phyloP scores from a whole-genome alignment of 768 basidiomycete species.

The Tricholoma sp. region DNA sequence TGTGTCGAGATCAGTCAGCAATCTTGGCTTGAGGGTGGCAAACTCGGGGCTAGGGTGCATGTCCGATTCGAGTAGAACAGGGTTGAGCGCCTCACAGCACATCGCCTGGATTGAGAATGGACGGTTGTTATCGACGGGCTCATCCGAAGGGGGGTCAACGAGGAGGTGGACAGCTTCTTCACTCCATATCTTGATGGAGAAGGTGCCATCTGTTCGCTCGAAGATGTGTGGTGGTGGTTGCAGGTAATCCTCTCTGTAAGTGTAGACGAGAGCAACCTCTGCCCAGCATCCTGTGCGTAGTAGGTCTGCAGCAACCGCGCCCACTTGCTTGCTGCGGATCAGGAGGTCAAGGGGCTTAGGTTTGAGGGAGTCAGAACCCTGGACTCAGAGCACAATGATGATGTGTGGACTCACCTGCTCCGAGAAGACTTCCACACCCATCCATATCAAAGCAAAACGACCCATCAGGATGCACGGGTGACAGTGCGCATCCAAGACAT shows the following conservation, averaged over 20 bases:
- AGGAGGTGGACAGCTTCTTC: constrained; percentile 4
- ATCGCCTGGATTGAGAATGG: not conserved
- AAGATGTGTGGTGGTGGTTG: no score
- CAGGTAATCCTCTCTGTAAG: constrained; percentile 12
- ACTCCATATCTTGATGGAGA: no score
- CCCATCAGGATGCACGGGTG: constrained; percentile 15
- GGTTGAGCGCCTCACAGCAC: no score
- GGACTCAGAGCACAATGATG: not conserved
- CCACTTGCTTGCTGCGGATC: no score
- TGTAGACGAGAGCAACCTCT: constrained; percentile 2
- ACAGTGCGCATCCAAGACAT: constrained; percentile 10
- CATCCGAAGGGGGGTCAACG: constrained; percentile 1
- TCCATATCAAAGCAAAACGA: constrained; percentile 13
- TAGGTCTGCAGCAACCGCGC: no score
- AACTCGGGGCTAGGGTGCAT: constrained; percentile 12
- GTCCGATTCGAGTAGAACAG: constrained; percentile 14
- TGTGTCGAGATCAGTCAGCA: constrained; percentile 11
- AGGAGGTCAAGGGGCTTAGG: no score
- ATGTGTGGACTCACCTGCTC: constrained; percentile 9
- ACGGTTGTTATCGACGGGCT: not conserved
- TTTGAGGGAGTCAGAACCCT: constrained; percentile 1
- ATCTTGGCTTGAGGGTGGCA: constrained; percentile 11
- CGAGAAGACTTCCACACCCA: constrained; percentile 10
- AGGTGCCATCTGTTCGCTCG: no score
- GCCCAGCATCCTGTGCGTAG: constrained; percentile 10